These are phyloP conservation scores for Senecio squalidus DNA, from an alignment of 140 eudicot species.

Conservation along the genomic window DNA sequence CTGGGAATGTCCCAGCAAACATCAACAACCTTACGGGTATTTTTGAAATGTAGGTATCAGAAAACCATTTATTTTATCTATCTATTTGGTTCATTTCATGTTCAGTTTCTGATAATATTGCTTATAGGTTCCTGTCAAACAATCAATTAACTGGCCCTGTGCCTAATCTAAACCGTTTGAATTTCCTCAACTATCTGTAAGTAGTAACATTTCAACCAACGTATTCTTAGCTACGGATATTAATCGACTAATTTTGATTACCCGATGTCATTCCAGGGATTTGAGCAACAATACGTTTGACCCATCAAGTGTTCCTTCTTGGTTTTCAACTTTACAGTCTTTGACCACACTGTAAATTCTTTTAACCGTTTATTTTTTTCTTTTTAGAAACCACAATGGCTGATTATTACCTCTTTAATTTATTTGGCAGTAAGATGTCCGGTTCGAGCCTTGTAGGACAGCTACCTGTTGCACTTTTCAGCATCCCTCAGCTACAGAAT, in stretches of 20 bases:
- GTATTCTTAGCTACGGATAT: background rate
- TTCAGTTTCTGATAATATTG: background rate
- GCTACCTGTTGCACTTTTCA: constrained; percentile 51
- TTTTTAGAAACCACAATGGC: background rate
- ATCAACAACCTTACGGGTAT: constrained; percentile 60
- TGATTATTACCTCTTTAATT: background rate
- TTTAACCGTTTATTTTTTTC: constrained; percentile 13
- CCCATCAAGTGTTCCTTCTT: constrained; percentile 48
- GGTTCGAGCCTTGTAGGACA: constrained; percentile 32
- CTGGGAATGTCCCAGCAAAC: constrained; percentile 59
- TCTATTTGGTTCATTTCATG: background rate
- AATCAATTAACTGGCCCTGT: constrained; percentile 61
- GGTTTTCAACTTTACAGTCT: constrained; percentile 57
- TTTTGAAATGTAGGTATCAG: constrained; percentile 51
- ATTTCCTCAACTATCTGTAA: constrained; percentile 71
- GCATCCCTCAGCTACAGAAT: constrained; percentile 48
- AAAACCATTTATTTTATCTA: background rate
- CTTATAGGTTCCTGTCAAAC: constrained; percentile 65
- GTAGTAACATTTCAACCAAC: constrained; percentile 13
- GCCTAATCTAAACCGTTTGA: constrained; percentile 74
- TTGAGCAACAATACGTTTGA: constrained; percentile 82
- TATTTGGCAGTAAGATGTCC: constrained; percentile 35
- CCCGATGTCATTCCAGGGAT: constrained; percentile 44
- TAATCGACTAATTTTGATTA: background rate
- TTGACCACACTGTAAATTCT: constrained; percentile 67